Conservation (phyloP, 768 basidiomycete genomes). For the Tulasnella sp. region DNA sequence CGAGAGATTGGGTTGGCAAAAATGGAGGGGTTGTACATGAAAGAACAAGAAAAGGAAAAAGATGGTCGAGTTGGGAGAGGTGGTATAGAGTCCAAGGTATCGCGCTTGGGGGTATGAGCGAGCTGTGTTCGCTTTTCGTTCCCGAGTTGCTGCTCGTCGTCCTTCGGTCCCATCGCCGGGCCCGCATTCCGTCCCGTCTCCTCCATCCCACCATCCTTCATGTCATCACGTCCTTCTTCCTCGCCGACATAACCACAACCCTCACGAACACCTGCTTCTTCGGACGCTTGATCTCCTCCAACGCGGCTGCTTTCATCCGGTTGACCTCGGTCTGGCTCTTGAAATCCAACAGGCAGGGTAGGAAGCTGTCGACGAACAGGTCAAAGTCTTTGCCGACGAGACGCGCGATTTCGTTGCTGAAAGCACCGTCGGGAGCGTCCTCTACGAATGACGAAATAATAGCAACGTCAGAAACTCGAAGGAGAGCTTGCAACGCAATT, state of each 20-base stretch:
- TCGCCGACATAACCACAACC: neutral
- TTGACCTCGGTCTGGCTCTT: neutral
- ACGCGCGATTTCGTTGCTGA: constrained; percentile 9
- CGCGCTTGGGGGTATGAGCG: neutral
- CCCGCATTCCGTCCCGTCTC: neutral
- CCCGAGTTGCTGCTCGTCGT: neutral
- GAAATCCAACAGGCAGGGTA: neutral
- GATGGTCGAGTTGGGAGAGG: neutral
- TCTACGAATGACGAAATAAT: neutral
- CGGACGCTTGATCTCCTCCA: neutral
- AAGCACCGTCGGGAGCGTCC: neutral
- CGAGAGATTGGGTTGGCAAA: neutral
- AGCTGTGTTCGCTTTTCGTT: neutral
- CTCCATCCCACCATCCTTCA: neutral
- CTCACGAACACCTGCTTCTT: neutral
- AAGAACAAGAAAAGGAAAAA: neutral
- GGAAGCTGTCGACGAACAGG: neutral
- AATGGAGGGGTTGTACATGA: neutral
- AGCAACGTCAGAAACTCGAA: neutral
- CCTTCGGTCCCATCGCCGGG: neutral
- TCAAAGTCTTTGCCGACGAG: neutral
- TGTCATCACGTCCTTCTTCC: neutral
- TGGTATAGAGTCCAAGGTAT: neutral
- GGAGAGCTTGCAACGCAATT: too few species aligned
- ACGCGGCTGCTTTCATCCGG: neutral